Evolutionary conservation across 257 asterid species (phyloP).

Genomic region (Solanum neorickii): DNA sequence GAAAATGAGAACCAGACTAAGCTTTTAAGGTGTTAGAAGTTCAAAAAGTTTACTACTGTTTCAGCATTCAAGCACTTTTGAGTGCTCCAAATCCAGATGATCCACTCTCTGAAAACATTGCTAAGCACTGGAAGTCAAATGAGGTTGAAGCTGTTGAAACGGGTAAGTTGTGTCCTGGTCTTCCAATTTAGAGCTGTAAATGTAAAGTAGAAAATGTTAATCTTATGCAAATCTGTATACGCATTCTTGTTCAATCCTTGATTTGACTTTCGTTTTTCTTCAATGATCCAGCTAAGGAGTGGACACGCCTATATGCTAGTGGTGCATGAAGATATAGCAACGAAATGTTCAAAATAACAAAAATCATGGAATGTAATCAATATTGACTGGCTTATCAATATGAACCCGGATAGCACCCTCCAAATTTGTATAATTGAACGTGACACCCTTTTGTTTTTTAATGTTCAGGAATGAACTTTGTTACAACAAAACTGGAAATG

Average conservation of each 20-base stretch:
- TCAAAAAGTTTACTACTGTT: neutral
- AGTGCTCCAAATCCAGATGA: conserved; percentile 99
- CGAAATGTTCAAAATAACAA: neutral
- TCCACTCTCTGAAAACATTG: conserved; percentile 97
- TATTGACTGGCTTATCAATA: neutral
- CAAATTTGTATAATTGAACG: conserved; percentile 29
- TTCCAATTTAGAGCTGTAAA: neutral
- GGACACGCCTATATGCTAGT: conserved; percentile 93
- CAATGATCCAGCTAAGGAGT: conserved; percentile 62
- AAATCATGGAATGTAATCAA: neutral
- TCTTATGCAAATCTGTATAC: neutral
- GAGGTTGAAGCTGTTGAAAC: conserved; percentile 99
- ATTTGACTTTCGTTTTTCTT: neutral
- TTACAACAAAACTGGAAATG: neutral
- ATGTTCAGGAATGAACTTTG: neutral
- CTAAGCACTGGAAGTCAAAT: conserved; percentile 96
- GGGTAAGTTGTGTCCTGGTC: conserved; percentile 26
- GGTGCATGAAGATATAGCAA: conserved; percentile 40
- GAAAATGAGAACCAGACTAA: neutral
- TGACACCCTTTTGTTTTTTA: neutral
- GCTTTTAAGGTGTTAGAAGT: neutral
- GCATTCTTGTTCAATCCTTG: neutral
- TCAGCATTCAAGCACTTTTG: conserved; percentile 96
- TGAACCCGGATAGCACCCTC: neutral
- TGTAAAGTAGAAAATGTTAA: neutral